Base-by-base conservation (phyloP, 345 rosid genomes). In the Nasturtium officinale region DNA sequence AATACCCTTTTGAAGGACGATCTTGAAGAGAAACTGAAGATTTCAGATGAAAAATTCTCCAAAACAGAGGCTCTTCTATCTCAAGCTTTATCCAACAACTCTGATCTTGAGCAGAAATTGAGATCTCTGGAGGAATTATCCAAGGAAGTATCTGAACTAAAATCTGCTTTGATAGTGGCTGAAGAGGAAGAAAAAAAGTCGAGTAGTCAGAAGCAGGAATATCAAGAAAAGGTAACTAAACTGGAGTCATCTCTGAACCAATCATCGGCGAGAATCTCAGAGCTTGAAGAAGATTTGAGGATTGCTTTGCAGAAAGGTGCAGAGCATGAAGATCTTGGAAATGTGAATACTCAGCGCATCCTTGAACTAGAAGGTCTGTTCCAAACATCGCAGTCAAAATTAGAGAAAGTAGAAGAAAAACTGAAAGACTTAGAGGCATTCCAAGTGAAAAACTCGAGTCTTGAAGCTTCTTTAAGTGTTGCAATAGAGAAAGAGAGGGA, bases 71-170 rank as follows among this genome's bases (percentile, higher is more conserved):
- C 89, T 54, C 85, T 84, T 59, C 74, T 88, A 59, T 76, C 77
- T 84, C 72, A 92, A 86, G 82, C 90, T 86, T 45, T 59, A 47
- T 59, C 78, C n/a, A 43, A 75, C 17, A 91, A 70, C 67, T 80
- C 83, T 65, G 92, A 86, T 82, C 88, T 89, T 79, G 85, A 88
- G 80, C 81, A 86, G 76, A 86, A 88, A 66, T 40, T 77, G 58
- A 82, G 23, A 61, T 32, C 64, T 28, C 2, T 52, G 7, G 48
- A 70, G 18, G 87, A 83, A 51, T 53, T 77, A 17, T 79, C 86
- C 11, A 82, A 75, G 23, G 81, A 87, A 80, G 69, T 79, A 17
- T 75, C 89, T 64, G 80, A 81, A 59, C 87, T 90, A 54, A 81
- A 71, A 32, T 43, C 75, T 59, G 62, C 85, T 61, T 61, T 92